Percentiles rank a stretch among this genome's conserved stretches.
Evolutionary conservation across 768 basidiomycete genomes (phyloP).

Genomic region (Chiua virens): DNA sequence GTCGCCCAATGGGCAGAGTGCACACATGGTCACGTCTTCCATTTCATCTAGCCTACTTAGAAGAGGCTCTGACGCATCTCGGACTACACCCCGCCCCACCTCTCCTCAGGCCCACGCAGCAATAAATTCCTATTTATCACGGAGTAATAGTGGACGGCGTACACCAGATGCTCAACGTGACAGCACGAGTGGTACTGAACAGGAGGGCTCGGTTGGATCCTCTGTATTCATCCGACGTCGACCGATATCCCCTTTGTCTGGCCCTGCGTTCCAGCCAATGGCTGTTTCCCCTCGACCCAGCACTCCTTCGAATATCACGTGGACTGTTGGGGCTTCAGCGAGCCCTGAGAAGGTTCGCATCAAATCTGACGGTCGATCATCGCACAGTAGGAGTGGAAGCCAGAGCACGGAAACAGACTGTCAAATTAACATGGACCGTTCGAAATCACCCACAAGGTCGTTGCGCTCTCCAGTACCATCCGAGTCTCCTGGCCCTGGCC

Average conservation of each 20-base stretch:
- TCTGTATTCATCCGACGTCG: constrained; percentile 57
- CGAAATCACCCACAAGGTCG: constrained; percentile 47
- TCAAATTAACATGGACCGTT: constrained; percentile 30
- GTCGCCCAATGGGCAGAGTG: constrained; percentile 47
- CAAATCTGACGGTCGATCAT: constrained; percentile 29
- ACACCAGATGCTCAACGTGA: constrained; percentile 56
- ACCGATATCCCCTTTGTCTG: constrained; percentile 72
- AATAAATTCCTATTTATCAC: constrained; percentile 48
- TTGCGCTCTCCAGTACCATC: constrained; percentile 56
- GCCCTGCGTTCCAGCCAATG: constrained; percentile 59
- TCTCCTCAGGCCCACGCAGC: constrained; percentile 45
- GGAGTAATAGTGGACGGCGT: constrained; percentile 62
- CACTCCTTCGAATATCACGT: constrained; percentile 79
- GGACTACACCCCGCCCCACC: constrained; percentile 45
- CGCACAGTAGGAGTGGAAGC: constrained; percentile 60
- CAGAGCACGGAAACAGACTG: constrained; percentile 42
- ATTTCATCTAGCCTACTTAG: constrained; percentile 42
- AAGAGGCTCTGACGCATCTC: constrained; percentile 59
- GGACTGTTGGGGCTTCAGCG: constrained; percentile 46
- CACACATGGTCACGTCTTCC: constrained; percentile 37
- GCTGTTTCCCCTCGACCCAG: constrained; percentile 48
- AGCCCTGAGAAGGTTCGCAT: constrained; percentile 32
- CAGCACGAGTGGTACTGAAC: constrained; percentile 34
- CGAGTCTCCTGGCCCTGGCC: constrained; percentile 56
- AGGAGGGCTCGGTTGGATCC: constrained; percentile 49